These are phyloP conservation scores for Diaporthe amygdali DNA, from an alignment of 2,329 filamentous ascomycete species.

Conservation along the genomic window DNA sequence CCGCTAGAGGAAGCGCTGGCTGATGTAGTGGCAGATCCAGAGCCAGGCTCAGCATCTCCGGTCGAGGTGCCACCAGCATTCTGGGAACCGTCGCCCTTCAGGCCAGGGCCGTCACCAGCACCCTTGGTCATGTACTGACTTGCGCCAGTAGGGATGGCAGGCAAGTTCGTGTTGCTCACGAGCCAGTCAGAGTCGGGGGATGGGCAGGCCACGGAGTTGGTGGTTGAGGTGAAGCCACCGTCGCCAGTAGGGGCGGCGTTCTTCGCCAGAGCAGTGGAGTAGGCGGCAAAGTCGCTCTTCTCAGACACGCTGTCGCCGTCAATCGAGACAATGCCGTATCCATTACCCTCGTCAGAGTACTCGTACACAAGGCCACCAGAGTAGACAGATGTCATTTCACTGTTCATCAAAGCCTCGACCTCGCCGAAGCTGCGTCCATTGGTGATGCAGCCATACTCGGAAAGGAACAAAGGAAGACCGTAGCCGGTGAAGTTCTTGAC, in stretches of 20 bases:
- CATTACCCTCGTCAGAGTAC: slow-evolving; percentile 80
- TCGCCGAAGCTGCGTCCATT: slow-evolving; percentile 85
- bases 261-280: slow-evolving; percentile 52
- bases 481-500: slow-evolving; percentile 87
- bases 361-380: slow-evolving; percentile 97
- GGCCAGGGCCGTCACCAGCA: slow-evolving; percentile 59
- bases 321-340: slow-evolving; percentile 81
- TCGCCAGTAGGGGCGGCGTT: slow-evolving; percentile 57
- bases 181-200: slow-evolving; percentile 54
- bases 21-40: slow-evolving; percentile 43
- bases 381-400: slow-evolving; percentile 86
- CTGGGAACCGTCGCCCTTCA: slow-evolving; percentile 60
- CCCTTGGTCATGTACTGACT: slow-evolving; percentile 58
- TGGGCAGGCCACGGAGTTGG: slow-evolving; percentile 54
- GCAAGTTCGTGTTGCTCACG: slow-evolving; percentile 54
- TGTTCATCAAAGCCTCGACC: slow-evolving; percentile 77
- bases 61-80: slow-evolving; percentile 53
- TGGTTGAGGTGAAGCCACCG: slow-evolving; percentile 55
- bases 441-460: slow-evolving; percentile 89
- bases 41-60: slow-evolving; percentile 44
- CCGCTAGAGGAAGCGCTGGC: slow-evolving; percentile 33
- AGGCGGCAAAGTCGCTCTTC: slow-evolving; percentile 65
- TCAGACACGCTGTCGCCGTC: slow-evolving; percentile 59
- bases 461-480: slow-evolving; percentile 90
- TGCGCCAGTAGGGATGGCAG: slow-evolving; percentile 56